These are phyloP conservation scores for Phoenix roebelenii DNA, from an alignment of 176 grass and related monocot species.

Conservation along the genomic window DNA sequence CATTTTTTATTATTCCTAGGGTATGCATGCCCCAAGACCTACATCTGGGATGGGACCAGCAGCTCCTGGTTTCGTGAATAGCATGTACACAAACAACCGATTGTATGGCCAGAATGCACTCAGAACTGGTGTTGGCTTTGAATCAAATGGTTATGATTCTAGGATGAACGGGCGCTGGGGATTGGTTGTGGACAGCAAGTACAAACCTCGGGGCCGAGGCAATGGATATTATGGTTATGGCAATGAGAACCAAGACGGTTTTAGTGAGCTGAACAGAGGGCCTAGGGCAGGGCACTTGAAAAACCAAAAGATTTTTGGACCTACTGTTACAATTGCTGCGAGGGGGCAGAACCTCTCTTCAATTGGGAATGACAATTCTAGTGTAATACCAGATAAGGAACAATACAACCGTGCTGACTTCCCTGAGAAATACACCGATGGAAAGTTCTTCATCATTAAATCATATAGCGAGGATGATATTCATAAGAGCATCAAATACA, in stretches of 20 bases:
- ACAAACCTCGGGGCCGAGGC: conserved; percentile 59
- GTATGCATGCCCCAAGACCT: conserved; percentile 42
- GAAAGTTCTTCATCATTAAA: conserved; percentile 92
- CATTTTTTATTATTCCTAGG: conserved; percentile 31
- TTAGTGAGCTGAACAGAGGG: conserved; percentile 78
- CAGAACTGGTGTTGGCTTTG: conserved; percentile 54
- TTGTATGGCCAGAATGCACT: conserved; percentile 42
- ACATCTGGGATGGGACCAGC: conserved; percentile 59
- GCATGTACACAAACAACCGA: conserved; percentile 61
- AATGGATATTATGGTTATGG: conserved; percentile 49
- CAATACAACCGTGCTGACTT: conserved; percentile 65
- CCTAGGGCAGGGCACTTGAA: conserved; percentile 74
- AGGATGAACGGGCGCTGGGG: conserved; percentile 59
- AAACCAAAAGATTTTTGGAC: conserved; percentile 53
- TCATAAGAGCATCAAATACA: conserved; percentile 94
- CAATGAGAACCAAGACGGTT: conserved; percentile 72
- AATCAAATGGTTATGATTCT: conserved; percentile 66
- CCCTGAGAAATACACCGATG: conserved; percentile 53
- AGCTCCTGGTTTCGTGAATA: conserved; percentile 38
- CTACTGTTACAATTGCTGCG: conserved; percentile 55
- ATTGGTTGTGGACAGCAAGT: conserved; percentile 42
- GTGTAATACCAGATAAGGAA: conserved; percentile 38
- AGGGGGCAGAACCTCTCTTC: conserved; percentile 59
- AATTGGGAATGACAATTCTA: conserved; percentile 31
- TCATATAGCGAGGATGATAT: conserved; percentile 97